Conservation (phyloP, 331 rosid genomes). For the Arachis monticola region DNA sequence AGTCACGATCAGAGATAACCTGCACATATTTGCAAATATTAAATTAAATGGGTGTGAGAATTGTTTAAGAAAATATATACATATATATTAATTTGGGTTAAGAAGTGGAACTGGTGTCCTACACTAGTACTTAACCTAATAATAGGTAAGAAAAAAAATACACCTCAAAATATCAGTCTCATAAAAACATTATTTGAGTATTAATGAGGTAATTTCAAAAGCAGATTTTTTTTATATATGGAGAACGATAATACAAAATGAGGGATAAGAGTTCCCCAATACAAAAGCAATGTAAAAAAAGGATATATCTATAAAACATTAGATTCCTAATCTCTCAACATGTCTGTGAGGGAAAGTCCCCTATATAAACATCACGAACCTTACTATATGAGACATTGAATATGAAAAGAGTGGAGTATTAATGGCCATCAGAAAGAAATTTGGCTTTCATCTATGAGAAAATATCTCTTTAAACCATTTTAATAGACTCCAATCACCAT, state of each 20-base stretch:
- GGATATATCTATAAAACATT: no score
- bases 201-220: no score
- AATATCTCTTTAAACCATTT: slow-evolving; percentile 7
- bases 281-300: no score
- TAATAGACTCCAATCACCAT: slow-evolving; percentile 20
- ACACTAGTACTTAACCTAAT: slow-evolving; percentile 25
- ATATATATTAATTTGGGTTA: not conserved
- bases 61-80: not conserved
- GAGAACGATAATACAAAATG: no score
- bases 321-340: no score
- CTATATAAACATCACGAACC: no score
- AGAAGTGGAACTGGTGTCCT: not conserved
- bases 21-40: slow-evolving; percentile 42
- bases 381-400: not conserved
- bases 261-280: no score
- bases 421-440: slow-evolving; percentile 13
- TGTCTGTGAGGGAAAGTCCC: no score
- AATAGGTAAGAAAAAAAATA: not conserved
- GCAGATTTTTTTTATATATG: not conserved
- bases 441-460: slow-evolving; percentile 15
- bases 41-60: slow-evolving; percentile 16
- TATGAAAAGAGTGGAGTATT: not conserved
- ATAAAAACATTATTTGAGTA: not conserved
- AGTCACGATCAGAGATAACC: slow-evolving; percentile 74
- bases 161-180: slow-evolving; percentile 25